Evolutionary conservation across 768 basidiomycete genomes (phyloP).

Genomic region (Postia placenta): DNA sequence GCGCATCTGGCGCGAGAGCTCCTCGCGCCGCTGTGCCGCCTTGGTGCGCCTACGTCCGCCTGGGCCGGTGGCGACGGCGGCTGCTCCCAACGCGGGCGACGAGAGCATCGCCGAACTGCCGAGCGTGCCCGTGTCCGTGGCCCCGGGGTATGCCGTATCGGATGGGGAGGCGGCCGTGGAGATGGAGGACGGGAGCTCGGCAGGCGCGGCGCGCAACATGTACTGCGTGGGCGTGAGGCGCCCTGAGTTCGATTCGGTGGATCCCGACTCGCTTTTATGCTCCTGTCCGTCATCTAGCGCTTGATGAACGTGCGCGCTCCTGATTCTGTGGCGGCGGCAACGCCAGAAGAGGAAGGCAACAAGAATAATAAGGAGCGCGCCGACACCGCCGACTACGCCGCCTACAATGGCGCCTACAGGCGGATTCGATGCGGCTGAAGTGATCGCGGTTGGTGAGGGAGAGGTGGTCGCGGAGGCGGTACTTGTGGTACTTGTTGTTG

Average conservation of each 20-base stretch:
- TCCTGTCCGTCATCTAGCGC: not conserved
- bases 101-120: not conserved
- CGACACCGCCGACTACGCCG: constrained; percentile 6
- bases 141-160: not conserved
- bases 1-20: constrained; percentile 3
- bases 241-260: no score
- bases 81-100: no score
- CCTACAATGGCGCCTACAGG: constrained; percentile 6
- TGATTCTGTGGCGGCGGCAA: not conserved
- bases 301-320: not conserved
- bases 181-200: not conserved
- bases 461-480: not conserved
- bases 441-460: not conserved
- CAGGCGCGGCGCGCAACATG: no score
- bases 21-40: constrained; percentile 1
- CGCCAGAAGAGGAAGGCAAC: not conserved
- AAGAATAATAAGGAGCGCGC: not conserved
- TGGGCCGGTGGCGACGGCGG: no score
- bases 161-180: no score
- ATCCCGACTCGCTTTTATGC: no score
- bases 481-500: not conserved
- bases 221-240: no score
- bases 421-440: not conserved
- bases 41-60: not conserved
- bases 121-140: not conserved